Conservation (phyloP, 768 basidiomycete species). For the Tulasnella sp. region DNA sequence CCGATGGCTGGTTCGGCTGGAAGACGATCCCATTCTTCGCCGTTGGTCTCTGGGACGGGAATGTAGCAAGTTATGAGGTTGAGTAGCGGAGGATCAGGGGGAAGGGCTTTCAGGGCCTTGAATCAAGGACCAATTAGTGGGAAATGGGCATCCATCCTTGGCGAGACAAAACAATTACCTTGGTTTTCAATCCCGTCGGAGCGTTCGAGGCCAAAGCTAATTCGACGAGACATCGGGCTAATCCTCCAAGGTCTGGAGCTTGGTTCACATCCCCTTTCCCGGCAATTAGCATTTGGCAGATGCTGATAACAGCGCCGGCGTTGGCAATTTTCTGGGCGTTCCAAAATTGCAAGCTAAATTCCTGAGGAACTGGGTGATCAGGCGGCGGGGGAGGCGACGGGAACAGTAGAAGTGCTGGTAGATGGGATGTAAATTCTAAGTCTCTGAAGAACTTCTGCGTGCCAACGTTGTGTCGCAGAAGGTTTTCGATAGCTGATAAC, state of each 20-base stretch:
- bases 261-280: conserved; percentile 43
- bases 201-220: conserved; percentile 91
- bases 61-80: conserved; percentile 68
- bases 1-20: conserved; percentile 78
- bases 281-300: conserved; percentile 78
- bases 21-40: conserved; percentile 89
- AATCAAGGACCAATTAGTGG: conserved; percentile 24
- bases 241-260: conserved; percentile 42
- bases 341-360: conserved; percentile 96
- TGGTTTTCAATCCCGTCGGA: conserved; percentile 80
- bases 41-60: conserved; percentile 75
- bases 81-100: conserved; percentile 61
- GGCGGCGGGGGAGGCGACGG: conserved; percentile 54
- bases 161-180: conserved; percentile 42
- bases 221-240: conserved; percentile 76
- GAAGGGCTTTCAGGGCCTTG: conserved; percentile 58
- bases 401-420: conserved; percentile 68
- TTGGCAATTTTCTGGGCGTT: conserved; percentile 85
- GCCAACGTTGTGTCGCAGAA: conserved; percentile 87
- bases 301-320: conserved; percentile 68
- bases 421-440: conserved; percentile 63
- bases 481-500: conserved; percentile 76
- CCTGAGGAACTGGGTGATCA: conserved; percentile 65
- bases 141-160: neutral
- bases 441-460: conserved; percentile 99